Conservation (phyloP, 2,329 filamentous ascomycete genomes). For the Scedosporium aurantiacum region DNA sequence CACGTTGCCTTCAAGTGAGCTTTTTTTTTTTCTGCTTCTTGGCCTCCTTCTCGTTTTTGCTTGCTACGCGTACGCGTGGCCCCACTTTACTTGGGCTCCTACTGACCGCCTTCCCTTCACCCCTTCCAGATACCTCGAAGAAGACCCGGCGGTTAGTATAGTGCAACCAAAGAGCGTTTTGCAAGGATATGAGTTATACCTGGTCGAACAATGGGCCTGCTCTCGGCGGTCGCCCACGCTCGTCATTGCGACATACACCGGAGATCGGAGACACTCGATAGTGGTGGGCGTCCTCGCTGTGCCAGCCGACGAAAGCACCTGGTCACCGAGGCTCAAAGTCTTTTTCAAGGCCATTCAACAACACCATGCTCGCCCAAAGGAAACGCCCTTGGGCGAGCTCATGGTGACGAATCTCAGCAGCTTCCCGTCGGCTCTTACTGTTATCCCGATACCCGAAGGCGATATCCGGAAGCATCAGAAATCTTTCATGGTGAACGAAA, state of each 20-base stretch:
- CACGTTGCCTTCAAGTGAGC: conserved; percentile 44
- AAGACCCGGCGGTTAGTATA: conserved; percentile 66
- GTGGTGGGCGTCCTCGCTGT: conserved; percentile 71
- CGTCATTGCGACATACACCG: conserved; percentile 86
- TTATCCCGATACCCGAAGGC: conserved; percentile 82
- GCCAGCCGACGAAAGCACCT: conserved; percentile 65
- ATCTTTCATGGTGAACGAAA: conserved; percentile 86
- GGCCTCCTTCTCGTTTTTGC: neutral
- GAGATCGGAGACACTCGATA: conserved; percentile 69
- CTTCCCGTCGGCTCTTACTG: conserved; percentile 83
- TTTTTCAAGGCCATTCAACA: conserved; percentile 83
- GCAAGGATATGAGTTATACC: conserved; percentile 79
- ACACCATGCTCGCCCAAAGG: conserved; percentile 72
- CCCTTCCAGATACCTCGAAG: conserved; percentile 59
- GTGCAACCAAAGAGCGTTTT: conserved; percentile 61
- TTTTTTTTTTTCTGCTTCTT: neutral
- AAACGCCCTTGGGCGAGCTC: conserved; percentile 70
- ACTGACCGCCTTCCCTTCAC: neutral
- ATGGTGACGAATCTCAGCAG: conserved; percentile 92
- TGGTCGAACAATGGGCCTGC: conserved; percentile 97
- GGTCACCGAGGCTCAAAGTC: conserved; percentile 67
- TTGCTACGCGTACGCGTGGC: neutral
- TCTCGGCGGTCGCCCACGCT: conserved; percentile 84
- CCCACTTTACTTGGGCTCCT: neutral
- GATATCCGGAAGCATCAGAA: conserved; percentile 71